Base-by-base conservation (phyloP, 179 eudicot species). In the Corrigiola litoralis region DNA sequence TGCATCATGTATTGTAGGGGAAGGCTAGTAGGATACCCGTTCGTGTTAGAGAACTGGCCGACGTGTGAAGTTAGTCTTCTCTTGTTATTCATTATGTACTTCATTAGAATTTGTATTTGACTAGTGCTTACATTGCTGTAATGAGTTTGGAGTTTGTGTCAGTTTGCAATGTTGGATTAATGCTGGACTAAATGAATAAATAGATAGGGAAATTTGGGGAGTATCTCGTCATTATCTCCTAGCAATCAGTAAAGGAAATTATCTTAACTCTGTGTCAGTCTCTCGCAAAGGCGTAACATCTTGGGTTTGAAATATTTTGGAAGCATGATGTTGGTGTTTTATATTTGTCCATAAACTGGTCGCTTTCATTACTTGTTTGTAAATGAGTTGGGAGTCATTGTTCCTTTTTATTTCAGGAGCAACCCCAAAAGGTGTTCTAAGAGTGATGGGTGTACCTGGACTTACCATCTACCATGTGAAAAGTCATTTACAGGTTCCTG, bases 381-480 rank as follows among this genome's bases (percentile, higher is more conserved):
- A 40, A 40, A 10, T n/a, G 16, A 10, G 4, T 40, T 40, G 3
- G 44, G 14, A 40, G 14, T 40, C 9, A 11, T 40, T 40, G 44
- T 34, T 14, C 3, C 44, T 20, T 31, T 7, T 44, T 23, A 20
- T 65, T 68, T 52, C 72, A 92, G 97, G 96, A 72, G 97, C 97
- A 48, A 92, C 96, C 28, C 92, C 98, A 1, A 89, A 89, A 76
- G 97, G 96, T 38, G 89, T 89, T 63, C 75, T 87, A 58, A 81
- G 85, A 77, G 86, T 84, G 63, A 88, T 88, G 92, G 88, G 84
- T 56, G 88, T 92, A 50, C 78, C 86, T 21, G 96, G 85, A 51
- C 82, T 89, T 31, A 92, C 96, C 37, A 89, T 92, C 78, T 92
- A 83, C 70, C 96, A 89, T 70, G 97, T 92, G 40, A 88, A 89